phyloP scores from a whole-genome alignment of 2,329 filamentous ascomycete species.

The Colletotrichum cordylinicola region DNA sequence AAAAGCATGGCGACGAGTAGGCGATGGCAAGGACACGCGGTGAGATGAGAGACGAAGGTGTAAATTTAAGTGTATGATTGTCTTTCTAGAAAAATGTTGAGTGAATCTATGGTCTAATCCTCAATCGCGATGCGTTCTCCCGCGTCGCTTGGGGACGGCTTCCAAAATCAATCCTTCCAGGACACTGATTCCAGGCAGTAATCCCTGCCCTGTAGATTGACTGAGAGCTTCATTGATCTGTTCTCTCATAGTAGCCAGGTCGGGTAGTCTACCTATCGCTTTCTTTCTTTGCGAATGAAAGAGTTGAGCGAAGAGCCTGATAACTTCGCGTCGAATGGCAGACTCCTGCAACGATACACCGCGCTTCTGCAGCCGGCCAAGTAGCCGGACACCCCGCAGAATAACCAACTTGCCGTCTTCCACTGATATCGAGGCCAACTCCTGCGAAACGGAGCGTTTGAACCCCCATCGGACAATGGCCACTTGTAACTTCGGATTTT shows the following conservation, averaged over 20 bases:
- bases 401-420: constrained; percentile 34
- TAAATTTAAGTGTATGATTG: constrained; percentile 28
- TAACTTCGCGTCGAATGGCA: constrained; percentile 10
- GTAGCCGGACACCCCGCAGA: constrained; percentile 40
- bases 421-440: background rate
- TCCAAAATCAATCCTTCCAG: background rate
- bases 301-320: background rate
- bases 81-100: constrained; percentile 23
- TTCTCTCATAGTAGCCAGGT: background rate
- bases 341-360: constrained; percentile 38
- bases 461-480: constrained; percentile 53
- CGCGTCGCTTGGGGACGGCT: background rate
- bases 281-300: background rate
- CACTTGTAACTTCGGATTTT: constrained; percentile 38
- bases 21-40: background rate
- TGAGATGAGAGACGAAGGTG: constrained; percentile 12
- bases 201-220: background rate
- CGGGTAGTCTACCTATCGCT: background rate
- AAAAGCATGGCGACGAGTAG: constrained; percentile 44
- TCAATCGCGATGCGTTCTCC: background rate
- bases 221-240: background rate
- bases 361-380: constrained; percentile 37
- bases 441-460: constrained; percentile 35
- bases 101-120: background rate
- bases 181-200: background rate